Evolutionary conservation across 1,284 basidiomycete species (phyloP).

Genomic region (Sparassis latifolia): DNA sequence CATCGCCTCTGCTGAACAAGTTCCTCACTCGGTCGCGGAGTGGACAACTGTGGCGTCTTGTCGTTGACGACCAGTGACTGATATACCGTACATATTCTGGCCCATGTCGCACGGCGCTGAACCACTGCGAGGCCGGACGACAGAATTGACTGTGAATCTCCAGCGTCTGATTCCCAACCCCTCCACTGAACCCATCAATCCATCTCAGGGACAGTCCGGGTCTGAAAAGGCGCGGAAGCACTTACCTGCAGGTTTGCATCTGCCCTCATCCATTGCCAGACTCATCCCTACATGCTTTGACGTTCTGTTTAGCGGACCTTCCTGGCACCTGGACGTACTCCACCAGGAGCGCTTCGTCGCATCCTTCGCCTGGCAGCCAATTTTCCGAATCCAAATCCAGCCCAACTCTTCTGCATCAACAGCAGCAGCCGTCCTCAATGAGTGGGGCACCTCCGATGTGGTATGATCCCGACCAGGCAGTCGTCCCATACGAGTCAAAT

Average conservation of each 20-base stretch:
- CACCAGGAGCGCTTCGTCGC: background rate
- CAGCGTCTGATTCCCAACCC: background rate
- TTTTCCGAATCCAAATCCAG: background rate
- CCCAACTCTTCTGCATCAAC: background rate
- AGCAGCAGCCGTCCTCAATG: constrained; percentile 8
- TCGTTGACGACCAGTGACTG: too few species aligned
- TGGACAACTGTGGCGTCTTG: too few species aligned
- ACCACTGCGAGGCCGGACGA: too few species aligned
- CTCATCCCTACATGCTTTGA: background rate
- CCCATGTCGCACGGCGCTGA: too few species aligned
- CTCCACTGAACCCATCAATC: background rate
- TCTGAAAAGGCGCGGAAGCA: background rate
- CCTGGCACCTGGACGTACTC: background rate
- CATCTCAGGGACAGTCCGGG: background rate
- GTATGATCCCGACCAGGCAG: constrained; percentile 22
- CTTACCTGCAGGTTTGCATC: background rate
- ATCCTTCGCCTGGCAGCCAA: background rate
- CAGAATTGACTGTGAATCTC: background rate
- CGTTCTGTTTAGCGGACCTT: background rate
- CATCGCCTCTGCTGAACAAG: too few species aligned
- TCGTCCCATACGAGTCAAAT: constrained; percentile 10
- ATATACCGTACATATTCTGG: too few species aligned
- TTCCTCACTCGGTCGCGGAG: too few species aligned
- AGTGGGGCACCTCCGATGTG: constrained; percentile 26
- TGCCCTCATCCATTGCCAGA: background rate